These are phyloP conservation scores for Deinandra increscens DNA, from an alignment of 129 eudicot genomes.

Conservation along the genomic window DNA sequence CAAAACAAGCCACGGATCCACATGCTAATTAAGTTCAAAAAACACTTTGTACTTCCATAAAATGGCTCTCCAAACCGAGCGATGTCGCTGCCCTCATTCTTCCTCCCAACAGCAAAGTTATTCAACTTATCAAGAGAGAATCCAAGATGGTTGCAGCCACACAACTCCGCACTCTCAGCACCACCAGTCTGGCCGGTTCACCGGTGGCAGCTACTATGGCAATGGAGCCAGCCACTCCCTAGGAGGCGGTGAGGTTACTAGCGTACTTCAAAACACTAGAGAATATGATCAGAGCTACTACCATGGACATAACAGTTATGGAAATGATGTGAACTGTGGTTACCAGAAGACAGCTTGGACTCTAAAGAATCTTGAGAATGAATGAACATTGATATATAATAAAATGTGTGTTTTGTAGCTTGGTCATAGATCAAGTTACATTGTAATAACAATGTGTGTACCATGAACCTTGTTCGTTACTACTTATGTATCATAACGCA, in stretches of 20 bases:
- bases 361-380: conserved; percentile 35
- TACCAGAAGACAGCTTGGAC: conserved; percentile 34
- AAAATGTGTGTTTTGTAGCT: conserved; percentile 12
- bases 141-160: no score
- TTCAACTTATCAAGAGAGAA: no score
- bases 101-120: not conserved
- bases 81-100: no score
- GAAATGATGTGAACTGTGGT: conserved; percentile 22
- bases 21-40: no score
- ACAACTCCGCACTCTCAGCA: no score
- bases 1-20: no score
- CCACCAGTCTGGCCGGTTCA: no score
- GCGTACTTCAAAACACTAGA: not conserved
- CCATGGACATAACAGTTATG: conserved; percentile 19
- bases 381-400: conserved; percentile 11
- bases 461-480: not conserved
- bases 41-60: no score
- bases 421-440: conserved; percentile 22
- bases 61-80: no score
- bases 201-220: no score
- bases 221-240: no score
- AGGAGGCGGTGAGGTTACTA: no score
- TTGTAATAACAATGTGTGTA: conserved; percentile 28
- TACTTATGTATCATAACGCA: not conserved
- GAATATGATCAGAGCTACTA: conserved; percentile 19